Evolutionary conservation across 768 basidiomycete genomes (phyloP).

Genomic region (Daedaleopsis nitida): DNA sequence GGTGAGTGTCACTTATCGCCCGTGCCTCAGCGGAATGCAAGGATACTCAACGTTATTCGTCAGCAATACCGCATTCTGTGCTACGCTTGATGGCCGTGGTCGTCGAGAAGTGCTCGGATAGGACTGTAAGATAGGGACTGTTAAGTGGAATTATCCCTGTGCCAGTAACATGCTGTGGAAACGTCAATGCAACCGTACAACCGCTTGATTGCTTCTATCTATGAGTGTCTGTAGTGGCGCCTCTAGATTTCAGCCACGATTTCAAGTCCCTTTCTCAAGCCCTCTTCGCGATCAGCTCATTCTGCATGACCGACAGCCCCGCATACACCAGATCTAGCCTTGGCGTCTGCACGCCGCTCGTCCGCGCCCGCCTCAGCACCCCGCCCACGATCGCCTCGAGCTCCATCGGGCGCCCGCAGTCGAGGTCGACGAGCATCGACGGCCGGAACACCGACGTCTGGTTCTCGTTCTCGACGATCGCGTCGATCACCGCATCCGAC

Average conservation of each 20-base stretch:
- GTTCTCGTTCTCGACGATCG: constrained; percentile 28
- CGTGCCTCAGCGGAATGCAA: neutral
- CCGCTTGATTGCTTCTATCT: neutral
- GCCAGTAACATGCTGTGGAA: neutral
- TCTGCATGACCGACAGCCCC: constrained; percentile 25
- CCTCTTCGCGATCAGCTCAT: constrained; percentile 6
- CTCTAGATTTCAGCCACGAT: no score
- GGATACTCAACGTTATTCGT: neutral
- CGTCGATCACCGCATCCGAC: constrained; percentile 26
- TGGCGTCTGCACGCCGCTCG: constrained; percentile 16
- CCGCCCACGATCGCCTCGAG: constrained; percentile 39
- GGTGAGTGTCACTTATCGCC: constrained; percentile 35
- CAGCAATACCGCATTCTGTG: constrained; percentile 48
- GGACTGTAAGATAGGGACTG: neutral
- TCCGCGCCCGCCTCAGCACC: constrained; percentile 22
- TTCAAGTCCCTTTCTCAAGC: neutral
- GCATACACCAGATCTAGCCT: constrained; percentile 26
- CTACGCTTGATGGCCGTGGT: constrained; percentile 25
- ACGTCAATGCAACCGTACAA: neutral
- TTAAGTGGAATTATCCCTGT: neutral
- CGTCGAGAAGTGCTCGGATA: neutral
- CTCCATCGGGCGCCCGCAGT: constrained; percentile 39
- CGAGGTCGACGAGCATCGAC: constrained; percentile 40
- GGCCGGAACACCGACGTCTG: constrained; percentile 33
- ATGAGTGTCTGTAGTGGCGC: no score